Evolutionary conservation across 768 basidiomycete genomes (phyloP).

Genomic region (Rhodosporidiobolus sp.): DNA sequence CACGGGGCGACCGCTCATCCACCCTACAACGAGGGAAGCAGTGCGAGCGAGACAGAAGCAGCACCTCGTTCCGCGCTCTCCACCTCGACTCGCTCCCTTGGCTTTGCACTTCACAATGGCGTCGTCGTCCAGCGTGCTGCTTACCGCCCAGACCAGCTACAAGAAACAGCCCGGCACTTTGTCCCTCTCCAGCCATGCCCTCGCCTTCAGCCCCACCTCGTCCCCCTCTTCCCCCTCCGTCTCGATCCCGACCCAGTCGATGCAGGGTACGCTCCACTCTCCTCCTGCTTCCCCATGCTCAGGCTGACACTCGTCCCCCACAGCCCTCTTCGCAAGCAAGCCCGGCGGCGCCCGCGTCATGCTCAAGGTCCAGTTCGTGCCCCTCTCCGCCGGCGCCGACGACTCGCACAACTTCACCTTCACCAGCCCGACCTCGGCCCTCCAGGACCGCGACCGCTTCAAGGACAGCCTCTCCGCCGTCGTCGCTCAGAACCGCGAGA

Average conservation of each 20-base stretch:
- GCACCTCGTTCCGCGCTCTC: too few species aligned
- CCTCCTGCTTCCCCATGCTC: constrained; percentile 37
- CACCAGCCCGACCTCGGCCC: constrained; percentile 59
- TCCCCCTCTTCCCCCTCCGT: constrained; percentile 65
- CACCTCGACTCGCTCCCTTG: neutral
- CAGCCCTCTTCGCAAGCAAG: constrained; percentile 82
- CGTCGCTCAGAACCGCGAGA: constrained; percentile 67
- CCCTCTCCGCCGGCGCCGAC: constrained; percentile 54
- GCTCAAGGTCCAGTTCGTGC: constrained; percentile 67
- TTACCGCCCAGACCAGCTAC: constrained; percentile 55
- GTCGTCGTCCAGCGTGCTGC: neutral
- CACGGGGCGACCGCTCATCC: neutral
- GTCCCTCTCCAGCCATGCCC: constrained; percentile 61
- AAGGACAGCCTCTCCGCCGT: constrained; percentile 73
- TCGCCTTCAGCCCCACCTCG: constrained; percentile 73
- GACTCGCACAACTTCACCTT: constrained; percentile 77
- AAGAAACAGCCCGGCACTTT: constrained; percentile 76
- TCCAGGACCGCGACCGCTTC: constrained; percentile 73
- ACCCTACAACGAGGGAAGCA: neutral
- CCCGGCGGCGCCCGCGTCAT: constrained; percentile 74
- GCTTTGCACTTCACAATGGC: neutral
- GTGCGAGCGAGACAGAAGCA: too few species aligned
- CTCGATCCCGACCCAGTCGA: constrained; percentile 59
- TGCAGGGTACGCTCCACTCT: constrained; percentile 53
- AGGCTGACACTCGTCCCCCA: constrained; percentile 33